Evolutionary conservation across 164 flowering plant species (phyloP).

Genomic region (Cinnamomum chago): DNA sequence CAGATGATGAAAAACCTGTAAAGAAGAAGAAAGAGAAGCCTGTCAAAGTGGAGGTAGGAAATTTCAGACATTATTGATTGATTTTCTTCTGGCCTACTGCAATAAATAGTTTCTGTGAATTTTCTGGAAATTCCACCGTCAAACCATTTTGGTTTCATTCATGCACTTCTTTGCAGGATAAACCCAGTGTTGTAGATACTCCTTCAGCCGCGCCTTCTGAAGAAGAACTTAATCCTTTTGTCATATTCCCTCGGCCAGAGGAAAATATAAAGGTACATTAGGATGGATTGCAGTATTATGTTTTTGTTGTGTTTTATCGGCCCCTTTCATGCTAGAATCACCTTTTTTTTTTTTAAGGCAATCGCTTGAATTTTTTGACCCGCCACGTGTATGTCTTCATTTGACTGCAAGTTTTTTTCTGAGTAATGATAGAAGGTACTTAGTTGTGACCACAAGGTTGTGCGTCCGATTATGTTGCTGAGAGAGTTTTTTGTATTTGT

Average conservation of each 20-base stretch:
- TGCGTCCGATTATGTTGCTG: too few species aligned
- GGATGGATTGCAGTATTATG: neutral
- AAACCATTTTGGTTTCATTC: neutral
- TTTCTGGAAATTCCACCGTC: neutral
- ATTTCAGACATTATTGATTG: neutral
- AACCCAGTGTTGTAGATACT: slow-evolving; percentile 22
- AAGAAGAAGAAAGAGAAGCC: slow-evolving; percentile 92
- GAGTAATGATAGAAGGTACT: too few species aligned
- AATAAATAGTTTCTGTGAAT: neutral
- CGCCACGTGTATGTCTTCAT: too few species aligned
- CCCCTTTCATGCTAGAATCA: too few species aligned
- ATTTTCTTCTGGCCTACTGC: neutral
- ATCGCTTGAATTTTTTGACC: too few species aligned
- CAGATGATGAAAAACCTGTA: slow-evolving; percentile 75
- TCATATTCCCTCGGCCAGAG: slow-evolving; percentile 77
- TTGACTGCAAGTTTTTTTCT: too few species aligned
- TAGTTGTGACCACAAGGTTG: too few species aligned
- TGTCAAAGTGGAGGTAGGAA: slow-evolving; percentile 57
- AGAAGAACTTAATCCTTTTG: slow-evolving; percentile 83
- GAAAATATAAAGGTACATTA: slow-evolving; percentile 72
- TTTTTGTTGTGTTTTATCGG: too few species aligned
- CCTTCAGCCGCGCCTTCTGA: slow-evolving; percentile 48
- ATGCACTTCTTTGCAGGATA: slow-evolving; percentile 5
- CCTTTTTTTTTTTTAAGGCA: too few species aligned
- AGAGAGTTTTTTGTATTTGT: too few species aligned